phyloP scores from a whole-genome alignment of 306 rosid genomes.

The Dalbergia cochinchinensis region DNA sequence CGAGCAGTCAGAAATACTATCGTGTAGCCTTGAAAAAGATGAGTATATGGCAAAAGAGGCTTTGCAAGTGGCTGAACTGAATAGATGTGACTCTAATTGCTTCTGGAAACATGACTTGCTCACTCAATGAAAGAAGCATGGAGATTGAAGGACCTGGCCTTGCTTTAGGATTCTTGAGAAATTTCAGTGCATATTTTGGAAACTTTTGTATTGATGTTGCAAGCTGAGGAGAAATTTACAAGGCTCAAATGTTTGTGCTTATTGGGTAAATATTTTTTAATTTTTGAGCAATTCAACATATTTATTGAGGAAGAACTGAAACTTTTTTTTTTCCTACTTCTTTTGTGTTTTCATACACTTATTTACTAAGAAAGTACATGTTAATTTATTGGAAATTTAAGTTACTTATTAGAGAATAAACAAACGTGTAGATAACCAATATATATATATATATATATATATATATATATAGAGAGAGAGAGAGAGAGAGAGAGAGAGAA shows the following conservation, averaged over 20 bases:
- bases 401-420: too few relatives aligned
- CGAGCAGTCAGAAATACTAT: neutral
- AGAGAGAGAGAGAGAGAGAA: too few relatives aligned
- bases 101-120: conserved; percentile 5
- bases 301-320: too few relatives aligned
- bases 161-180: neutral
- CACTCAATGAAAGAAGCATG: neutral
- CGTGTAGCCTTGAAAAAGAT: neutral
- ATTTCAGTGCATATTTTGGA: neutral
- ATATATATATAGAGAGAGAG: rapidly evolving
- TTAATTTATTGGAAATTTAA: too few relatives aligned
- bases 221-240: neutral
- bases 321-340: too few relatives aligned
- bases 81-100: neutral
- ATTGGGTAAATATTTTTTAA: too few relatives aligned
- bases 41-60: neutral
- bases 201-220: neutral
- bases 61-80: neutral
- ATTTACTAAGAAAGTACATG: too few relatives aligned
- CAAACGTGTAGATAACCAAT: too few relatives aligned
- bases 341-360: too few relatives aligned
- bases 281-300: too few relatives aligned
- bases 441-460: too few relatives aligned
- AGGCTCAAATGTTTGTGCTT: too few relatives aligned
- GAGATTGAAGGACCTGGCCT: neutral